Evolutionary conservation across 768 basidiomycete genomes (phyloP), one percentile per base, ranked within the genome.

Genomic region (Hygrocybe punicea): DNA sequence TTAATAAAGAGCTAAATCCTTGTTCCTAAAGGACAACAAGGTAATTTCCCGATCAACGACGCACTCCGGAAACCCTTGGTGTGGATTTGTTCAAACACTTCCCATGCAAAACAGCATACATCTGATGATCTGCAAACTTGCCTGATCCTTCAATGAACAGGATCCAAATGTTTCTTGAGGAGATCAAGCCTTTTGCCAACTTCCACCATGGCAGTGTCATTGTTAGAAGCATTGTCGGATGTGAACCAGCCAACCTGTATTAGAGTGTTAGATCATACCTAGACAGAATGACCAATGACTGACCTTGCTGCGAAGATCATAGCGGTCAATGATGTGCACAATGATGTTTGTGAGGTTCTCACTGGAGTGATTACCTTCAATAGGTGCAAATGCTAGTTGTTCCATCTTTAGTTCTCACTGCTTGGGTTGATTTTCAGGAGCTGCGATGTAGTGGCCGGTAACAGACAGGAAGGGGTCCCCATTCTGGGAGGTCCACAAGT

Each of bases 321-420:
- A 57, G 16, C 51, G 10, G 33, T 57, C 52, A 36, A 55, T n/a
- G 4, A 54, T 24, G n/a, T 17, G 4, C 23, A 36, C 21, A 13
- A 57, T 25, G 29, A 57, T 24, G n/a, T 8, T 29, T 24, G 56
- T 52, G 10, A 25, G 7, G 33, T 57, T 57, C 16, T 53, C 51
- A n/a, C 51, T 21, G 4, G 35, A 24, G 40, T 60, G 58, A 23
- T 58, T 36, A 37, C 58, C 58, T 34, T 51, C n/a, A 14, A 60
- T 59, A n/a, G 9, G 33, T n/a, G 25, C 59, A 44, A 59, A 60
- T 24, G 58, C 58, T 35, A 60, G 58, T 14, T 52, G 33, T 40
- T 59, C 39, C 1, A 10, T 42, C 37, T 53, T 51, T 6, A 60
- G 58, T 21, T 59, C 39, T 58, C 58, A 60, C n/a, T 60, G 48